Evolutionary conservation across 192 early-diverging fungal species (phyloP).

Genomic region (Mortierella antarctica): DNA sequence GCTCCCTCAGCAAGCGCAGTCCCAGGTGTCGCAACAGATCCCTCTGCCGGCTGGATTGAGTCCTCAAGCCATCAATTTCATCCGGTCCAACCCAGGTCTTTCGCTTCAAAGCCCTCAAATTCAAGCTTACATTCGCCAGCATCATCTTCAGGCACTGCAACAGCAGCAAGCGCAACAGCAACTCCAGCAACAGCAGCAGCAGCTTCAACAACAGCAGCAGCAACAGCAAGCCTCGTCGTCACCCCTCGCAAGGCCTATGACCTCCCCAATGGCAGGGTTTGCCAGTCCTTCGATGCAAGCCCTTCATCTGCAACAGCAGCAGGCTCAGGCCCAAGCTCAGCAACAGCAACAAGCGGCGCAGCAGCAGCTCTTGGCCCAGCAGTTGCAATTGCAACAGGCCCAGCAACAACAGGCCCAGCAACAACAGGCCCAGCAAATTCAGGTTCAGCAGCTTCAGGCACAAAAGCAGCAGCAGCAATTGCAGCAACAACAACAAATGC

Average conservation of each 20-base stretch:
- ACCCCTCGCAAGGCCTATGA: slow-evolving; percentile 40
- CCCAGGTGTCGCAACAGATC: slow-evolving; percentile 24
- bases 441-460: slow-evolving; percentile 49
- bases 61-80: slow-evolving; percentile 25
- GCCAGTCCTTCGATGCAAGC: slow-evolving; percentile 45
- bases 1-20: slow-evolving; percentile 12
- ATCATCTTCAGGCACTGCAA: slow-evolving; percentile 1
- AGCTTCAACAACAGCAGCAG: slow-evolving; percentile 41
- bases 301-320: slow-evolving; percentile 27
- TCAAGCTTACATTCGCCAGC: slow-evolving; percentile 29
- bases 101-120: slow-evolving; percentile 30
- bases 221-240: slow-evolving; percentile 54
- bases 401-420: slow-evolving; percentile 50
- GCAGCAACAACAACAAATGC: slow-evolving; percentile 40
- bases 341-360: slow-evolving; percentile 22
- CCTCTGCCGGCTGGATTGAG: slow-evolving; percentile 17
- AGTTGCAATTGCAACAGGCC: slow-evolving; percentile 33
- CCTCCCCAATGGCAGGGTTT: slow-evolving; percentile 48
- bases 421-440: slow-evolving; percentile 43
- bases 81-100: slow-evolving; percentile 23
- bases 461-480: slow-evolving; percentile 51
- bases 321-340: slow-evolving; percentile 27
- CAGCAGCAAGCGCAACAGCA: slow-evolving; percentile 14
- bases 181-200: slow-evolving; percentile 24
- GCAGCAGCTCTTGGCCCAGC: slow-evolving; percentile 37